Percentiles rank a stretch among this genome's conserved stretches.
These are phyloP conservation scores for Mucor saturninus DNA, from an alignment of 371 early-diverging fungal species.

Conservation along the genomic window DNA sequence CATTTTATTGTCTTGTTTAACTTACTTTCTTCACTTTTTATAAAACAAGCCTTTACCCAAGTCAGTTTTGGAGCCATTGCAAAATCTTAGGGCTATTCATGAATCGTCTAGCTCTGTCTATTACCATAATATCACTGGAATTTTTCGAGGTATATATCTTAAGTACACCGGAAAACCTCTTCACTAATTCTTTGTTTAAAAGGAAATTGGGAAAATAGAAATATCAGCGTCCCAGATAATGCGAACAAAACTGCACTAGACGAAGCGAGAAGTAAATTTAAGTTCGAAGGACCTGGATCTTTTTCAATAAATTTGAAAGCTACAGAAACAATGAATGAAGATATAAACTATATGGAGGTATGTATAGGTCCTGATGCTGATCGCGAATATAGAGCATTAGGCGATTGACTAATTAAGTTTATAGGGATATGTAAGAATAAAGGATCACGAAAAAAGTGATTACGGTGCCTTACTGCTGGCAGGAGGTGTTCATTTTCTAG, in stretches of 20 bases:
- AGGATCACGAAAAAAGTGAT: slow-evolving; percentile 58
- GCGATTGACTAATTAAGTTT: neutral
- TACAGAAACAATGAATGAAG: slow-evolving; percentile 46
- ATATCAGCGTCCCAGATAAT: slow-evolving; percentile 34
- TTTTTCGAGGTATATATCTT: slow-evolving; percentile 56
- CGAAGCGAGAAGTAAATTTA: slow-evolving; percentile 40
- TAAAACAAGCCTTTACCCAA: slow-evolving; percentile 48
- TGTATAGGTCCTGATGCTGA: neutral
- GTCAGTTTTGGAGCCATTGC: slow-evolving; percentile 35
- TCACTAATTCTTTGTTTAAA: slow-evolving; percentile 8
- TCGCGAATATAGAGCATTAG: too few relatives aligned
- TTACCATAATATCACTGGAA: slow-evolving; percentile 68
- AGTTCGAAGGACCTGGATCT: slow-evolving; percentile 38
- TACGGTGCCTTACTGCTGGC: slow-evolving; percentile 58
- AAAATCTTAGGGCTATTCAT: slow-evolving; percentile 38
- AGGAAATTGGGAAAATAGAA: slow-evolving; percentile 48
- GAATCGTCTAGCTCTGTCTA: slow-evolving; percentile 40
- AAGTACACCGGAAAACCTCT: neutral
- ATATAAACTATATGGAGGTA: slow-evolving; percentile 62
- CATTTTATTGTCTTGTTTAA: too few relatives aligned
- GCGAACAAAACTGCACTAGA: slow-evolving; percentile 39
- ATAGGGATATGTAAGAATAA: slow-evolving; percentile 59
- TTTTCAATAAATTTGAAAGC: slow-evolving; percentile 58
- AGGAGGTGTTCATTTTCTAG: slow-evolving; percentile 62
- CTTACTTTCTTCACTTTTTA: neutral